Conservation (phyloP, 2,329 filamentous ascomycete genomes). For the Fusarium pseudoanthophilum region DNA sequence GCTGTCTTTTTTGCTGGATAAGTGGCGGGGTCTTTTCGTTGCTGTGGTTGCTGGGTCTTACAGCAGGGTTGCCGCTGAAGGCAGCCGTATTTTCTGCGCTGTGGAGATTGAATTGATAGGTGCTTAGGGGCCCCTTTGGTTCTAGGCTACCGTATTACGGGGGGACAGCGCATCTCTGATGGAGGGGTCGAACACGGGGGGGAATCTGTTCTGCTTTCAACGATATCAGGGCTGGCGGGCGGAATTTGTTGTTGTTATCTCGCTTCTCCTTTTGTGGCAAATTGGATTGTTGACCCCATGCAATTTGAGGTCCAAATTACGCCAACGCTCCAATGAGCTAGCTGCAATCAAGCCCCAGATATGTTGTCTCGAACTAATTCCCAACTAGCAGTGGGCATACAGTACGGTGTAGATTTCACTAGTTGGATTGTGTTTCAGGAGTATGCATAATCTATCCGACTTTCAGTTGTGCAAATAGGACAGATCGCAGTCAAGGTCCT, state of each 20-base stretch:
- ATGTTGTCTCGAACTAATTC: background rate
- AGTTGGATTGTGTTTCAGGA: background rate
- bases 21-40: slow-evolving; percentile 1
- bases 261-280: slow-evolving; percentile 23
- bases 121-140: background rate
- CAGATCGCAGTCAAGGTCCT: background rate
- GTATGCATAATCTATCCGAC: background rate
- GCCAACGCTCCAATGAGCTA: background rate
- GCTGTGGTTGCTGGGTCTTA: slow-evolving; percentile 21
- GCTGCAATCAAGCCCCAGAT: background rate
- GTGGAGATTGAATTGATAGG: background rate
- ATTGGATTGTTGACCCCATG: slow-evolving; percentile 5
- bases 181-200: background rate
- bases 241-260: slow-evolving; percentile 6
- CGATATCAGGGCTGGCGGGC: background rate
- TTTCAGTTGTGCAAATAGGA: background rate
- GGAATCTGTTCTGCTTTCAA: background rate
- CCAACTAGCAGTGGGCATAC: background rate
- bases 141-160: slow-evolving; percentile 3
- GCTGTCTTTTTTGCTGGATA: background rate
- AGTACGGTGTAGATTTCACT: background rate
- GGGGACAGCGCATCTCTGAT: background rate
- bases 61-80: slow-evolving; percentile 2
- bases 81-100: background rate
- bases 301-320: background rate